phyloP scores from a whole-genome alignment of 768 basidiomycete genomes.

The Austroboletus eburneus region DNA sequence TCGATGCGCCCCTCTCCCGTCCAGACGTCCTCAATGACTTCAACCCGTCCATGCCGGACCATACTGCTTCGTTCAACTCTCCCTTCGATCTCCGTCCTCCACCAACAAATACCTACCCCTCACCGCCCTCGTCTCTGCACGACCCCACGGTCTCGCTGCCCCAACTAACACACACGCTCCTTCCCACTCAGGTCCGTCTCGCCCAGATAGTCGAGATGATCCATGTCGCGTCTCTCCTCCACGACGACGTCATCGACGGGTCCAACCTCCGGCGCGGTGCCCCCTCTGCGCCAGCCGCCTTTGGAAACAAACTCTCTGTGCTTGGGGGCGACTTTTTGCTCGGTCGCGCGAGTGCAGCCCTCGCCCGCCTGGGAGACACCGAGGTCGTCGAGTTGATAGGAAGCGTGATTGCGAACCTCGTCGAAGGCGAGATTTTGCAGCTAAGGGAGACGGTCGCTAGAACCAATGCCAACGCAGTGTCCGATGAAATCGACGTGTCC shows the following conservation, averaged over 20 bases:
- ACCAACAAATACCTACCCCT: constrained; percentile 22
- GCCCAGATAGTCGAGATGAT: constrained; percentile 99
- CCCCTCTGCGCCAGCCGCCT: constrained; percentile 66
- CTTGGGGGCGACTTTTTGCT: constrained; percentile 95
- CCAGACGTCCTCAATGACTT: constrained; percentile 86
- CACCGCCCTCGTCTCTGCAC: constrained; percentile 23
- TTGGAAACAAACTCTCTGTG: constrained; percentile 91
- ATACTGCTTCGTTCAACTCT: constrained; percentile 61
- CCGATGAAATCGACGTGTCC: constrained; percentile 27
- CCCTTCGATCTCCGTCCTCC: constrained; percentile 48
- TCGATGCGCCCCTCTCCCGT: constrained; percentile 76
- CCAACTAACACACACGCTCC: constrained; percentile 33
- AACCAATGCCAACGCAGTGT: not conserved
- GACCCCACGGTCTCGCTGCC: constrained; percentile 25
- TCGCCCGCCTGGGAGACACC: constrained; percentile 78
- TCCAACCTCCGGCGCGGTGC: constrained; percentile 67
- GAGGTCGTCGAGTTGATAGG: constrained; percentile 94
- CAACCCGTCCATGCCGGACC: constrained; percentile 83
- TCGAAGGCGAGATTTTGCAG: constrained; percentile 95
- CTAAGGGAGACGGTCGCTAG: constrained; percentile 33
- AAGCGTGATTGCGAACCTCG: constrained; percentile 88
- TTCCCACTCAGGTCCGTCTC: constrained; percentile 88
- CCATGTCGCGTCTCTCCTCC: constrained; percentile 89
- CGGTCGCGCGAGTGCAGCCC: constrained; percentile 82
- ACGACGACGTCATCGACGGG: constrained; percentile 84